phyloP scores from a whole-genome alignment of 169 alveolate genomes.

The Babesia bigemina region DNA sequence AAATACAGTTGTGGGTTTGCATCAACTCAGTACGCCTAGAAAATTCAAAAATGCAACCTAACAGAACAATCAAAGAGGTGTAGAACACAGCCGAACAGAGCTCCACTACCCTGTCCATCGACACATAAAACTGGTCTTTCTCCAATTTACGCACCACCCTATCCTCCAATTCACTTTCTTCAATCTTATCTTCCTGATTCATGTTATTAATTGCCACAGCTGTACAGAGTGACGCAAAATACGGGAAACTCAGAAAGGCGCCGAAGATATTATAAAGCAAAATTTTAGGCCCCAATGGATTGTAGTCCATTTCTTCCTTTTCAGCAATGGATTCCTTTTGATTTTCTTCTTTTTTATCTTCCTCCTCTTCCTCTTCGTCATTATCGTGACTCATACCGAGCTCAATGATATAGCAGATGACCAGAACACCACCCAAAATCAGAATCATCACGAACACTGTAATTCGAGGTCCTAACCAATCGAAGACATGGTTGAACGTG shows the following conservation, averaged over 20 bases:
- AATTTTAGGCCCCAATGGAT: conserved; percentile 26
- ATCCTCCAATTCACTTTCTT: neutral
- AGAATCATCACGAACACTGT: conserved; percentile 30
- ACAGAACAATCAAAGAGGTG: conserved; percentile 11
- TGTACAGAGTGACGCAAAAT: conserved; percentile 9
- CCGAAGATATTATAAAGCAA: conserved; percentile 14
- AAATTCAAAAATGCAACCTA: conserved; percentile 18
- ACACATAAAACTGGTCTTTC: conserved; percentile 5
- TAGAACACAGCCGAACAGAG: conserved; percentile 21
- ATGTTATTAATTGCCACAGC: conserved; percentile 21
- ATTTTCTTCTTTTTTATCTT: neutral
- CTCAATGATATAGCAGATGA: conserved; percentile 22
- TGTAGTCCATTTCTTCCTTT: conserved; percentile 12
- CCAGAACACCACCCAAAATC: conserved; percentile 22
- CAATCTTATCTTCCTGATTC: neutral
- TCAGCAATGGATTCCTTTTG: neutral
- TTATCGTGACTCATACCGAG: neutral
- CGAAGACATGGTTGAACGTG: conserved; percentile 18
- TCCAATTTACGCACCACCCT: conserved; percentile 11
- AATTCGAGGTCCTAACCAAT: conserved; percentile 16
- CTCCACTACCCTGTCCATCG: conserved; percentile 21
- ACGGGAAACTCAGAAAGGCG: conserved; percentile 27
- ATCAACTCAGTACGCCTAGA: conserved; percentile 1
- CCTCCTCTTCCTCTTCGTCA: neutral
- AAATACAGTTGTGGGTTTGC: neutral